Percentiles rank a stretch among this genome's conserved stretches.
Conservation (phyloP, 1,284 basidiomycete genomes). For the Trametes sp. region DNA sequence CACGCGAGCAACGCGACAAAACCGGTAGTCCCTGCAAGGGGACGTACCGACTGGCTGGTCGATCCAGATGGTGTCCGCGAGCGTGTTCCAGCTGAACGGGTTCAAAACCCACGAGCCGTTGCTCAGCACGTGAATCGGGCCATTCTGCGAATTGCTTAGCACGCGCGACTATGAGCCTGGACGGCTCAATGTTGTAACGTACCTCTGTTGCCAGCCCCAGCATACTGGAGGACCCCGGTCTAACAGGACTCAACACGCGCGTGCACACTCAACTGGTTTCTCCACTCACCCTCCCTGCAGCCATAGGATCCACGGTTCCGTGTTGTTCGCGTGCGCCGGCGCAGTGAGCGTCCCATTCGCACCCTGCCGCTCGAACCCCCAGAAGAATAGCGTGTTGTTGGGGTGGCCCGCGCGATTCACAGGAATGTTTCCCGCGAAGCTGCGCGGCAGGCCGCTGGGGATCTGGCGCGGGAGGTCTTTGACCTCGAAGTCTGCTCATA, state of each 20-base stretch:
- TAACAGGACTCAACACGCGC: slow-evolving; percentile 34
- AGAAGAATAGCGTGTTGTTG: slow-evolving; percentile 77
- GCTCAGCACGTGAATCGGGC: slow-evolving; percentile 62
- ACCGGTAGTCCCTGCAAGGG: background rate
- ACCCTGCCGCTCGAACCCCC: slow-evolving; percentile 62
- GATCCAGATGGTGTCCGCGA: slow-evolving; percentile 71
- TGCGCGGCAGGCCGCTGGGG: slow-evolving; percentile 54
- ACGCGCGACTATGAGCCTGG: slow-evolving; percentile 64
- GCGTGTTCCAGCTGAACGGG: slow-evolving; percentile 59
- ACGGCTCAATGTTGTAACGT: background rate
- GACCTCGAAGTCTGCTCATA: slow-evolving; percentile 37
- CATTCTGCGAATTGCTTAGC: slow-evolving; percentile 47
- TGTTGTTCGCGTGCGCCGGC: slow-evolving; percentile 45
- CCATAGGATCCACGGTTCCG: slow-evolving; percentile 78
- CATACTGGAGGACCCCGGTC: slow-evolving; percentile 76
- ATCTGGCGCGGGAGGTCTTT: slow-evolving; percentile 60
- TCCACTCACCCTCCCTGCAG: slow-evolving; percentile 69
- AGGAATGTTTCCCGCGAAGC: slow-evolving; percentile 73
- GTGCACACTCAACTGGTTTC: background rate
- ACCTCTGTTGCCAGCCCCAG: slow-evolving; percentile 71
- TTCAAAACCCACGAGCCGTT: slow-evolving; percentile 59
- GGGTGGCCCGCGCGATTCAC: slow-evolving; percentile 68
- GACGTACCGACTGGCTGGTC: slow-evolving; percentile 64
- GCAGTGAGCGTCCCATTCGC: slow-evolving; percentile 57
- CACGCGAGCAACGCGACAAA: slow-evolving; percentile 47